Base-by-base conservation (phyloP, 2,329 filamentous ascomycete genomes). In the Fusarium mexicanum region DNA sequence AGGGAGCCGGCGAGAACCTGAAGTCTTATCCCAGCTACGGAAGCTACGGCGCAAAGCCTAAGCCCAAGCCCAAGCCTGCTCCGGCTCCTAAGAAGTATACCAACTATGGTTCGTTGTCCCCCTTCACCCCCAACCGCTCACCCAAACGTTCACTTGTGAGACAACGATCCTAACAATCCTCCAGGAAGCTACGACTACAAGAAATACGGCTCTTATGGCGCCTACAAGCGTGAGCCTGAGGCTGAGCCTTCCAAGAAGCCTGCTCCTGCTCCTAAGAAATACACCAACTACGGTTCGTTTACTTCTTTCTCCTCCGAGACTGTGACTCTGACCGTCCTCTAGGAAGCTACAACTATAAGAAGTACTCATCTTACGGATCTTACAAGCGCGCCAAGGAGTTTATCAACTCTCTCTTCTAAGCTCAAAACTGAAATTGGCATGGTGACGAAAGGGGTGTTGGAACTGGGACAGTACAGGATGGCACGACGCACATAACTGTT, bases 291-390 rank as follows among this genome's bases (percentile, higher is more conserved):
- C 5, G 70, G 69, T 68, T 22, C 43, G 43, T 22, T 5, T 2
- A 18, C 26, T 2, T 8, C 16, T 1, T 4, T 0, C 5, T n/a
- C 7, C 1, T 6, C 5, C 4, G 12, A 13, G 13, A 20, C 8
- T 9, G 1, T 35, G 11, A 14, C 7, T 4, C 29, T 72, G 17
- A 72, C 41, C 8, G 1, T 7, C 11, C 5, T 3, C 2, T 6
- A 72, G 69, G 69, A 12, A 65, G 48, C 59, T 72, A 72, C 37
- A 50, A 65, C 50, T 72, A 72, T 7, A 70, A 73, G 37, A 70
- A 73, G 6, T 73, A 73, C 43, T 46, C 48, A 5, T 46, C 43
- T 26, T 46, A 46, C 3, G 43, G 43, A 8, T 18, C 43, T 13
- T 46, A 46, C 17, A 46, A 74, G 72, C 47, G 72, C 12, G 57